Base-by-base conservation (phyloP, 2,329 filamentous ascomycete species). In the Mycosphaerella arachidis region DNA sequence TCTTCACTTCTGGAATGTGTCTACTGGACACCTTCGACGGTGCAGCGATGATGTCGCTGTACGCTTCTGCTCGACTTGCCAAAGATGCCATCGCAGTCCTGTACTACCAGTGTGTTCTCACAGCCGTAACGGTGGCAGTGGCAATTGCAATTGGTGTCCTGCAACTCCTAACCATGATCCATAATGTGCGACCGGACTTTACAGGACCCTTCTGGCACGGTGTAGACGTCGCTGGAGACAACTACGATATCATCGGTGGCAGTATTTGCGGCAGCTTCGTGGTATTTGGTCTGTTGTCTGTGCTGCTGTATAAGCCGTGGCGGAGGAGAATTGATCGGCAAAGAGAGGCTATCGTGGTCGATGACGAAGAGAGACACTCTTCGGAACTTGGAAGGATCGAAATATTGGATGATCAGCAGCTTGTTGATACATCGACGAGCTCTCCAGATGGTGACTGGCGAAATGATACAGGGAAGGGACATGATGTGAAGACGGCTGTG, bases 1-100 rank as follows among this genome's bases (percentile, higher is more conserved):
- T 97, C 0, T 97, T 97, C 70, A 97, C 93, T 0, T 91, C 89
- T 0, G 94, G 91, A 60, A 97, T 99, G 94, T 97, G 92, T 73
- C 82, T 97, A 24, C 80, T 97, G 6, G 94, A 97, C 75, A 97
- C 92, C 0, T 89, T 87, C 0, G 94, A 97, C 68, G 93, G 93
- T 27, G 93, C 93, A 1, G 81, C 97, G 20, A 97, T 97, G 92
- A 92, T 96, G 85, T 87, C 89, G 0, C 80, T 97, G 1, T 97
- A 99, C 75, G 92, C 92, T 0, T 89, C 88, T 43, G 90, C 85
- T 12, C 77, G 88, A 31, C 87, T 95, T 51, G 86, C 90, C 0
- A 81, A 89, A 59, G 92, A 97, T 70, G 83, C 84, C 0, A 85
- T 97, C n/a, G 92, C 92, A 0, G 92, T 97, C 51, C 78, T 96